Evolutionary conservation across 352 stramenopile genomes (phyloP).

Genomic region (Phytophthora fragariaefolia): DNA sequence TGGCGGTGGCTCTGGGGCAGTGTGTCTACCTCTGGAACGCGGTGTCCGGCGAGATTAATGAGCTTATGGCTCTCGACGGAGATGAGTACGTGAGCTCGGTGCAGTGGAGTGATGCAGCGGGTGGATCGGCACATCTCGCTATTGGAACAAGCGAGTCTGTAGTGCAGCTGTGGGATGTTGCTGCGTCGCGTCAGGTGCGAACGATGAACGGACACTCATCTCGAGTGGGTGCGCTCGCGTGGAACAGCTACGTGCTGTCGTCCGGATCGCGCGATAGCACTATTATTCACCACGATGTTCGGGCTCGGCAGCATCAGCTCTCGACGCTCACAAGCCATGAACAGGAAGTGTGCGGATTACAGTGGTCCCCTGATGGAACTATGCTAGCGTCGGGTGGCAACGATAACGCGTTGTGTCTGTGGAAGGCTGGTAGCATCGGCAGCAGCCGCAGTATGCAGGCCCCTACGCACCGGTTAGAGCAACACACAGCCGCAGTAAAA

Average conservation of each 20-base stretch:
- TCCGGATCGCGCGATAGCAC: slow-evolving; percentile 95
- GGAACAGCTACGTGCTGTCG: slow-evolving; percentile 95
- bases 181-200: slow-evolving; percentile 92
- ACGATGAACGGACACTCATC: slow-evolving; percentile 93
- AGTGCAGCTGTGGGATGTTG: slow-evolving; percentile 98
- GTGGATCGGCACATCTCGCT: slow-evolving; percentile 85
- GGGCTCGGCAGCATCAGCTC: slow-evolving; percentile 83
- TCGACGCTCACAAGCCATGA: slow-evolving; percentile 93
- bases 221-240: slow-evolving; percentile 95
- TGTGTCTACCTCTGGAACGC: slow-evolving; percentile 99
- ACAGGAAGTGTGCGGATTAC: slow-evolving; percentile 98
- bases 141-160: slow-evolving; percentile 95
- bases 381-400: slow-evolving; percentile 97
- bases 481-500: slow-evolving; percentile 98
- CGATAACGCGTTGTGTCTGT: slow-evolving; percentile 97
- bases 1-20: slow-evolving; percentile 97
- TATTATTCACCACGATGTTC: slow-evolving; percentile 91
- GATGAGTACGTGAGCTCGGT: slow-evolving; percentile 98
- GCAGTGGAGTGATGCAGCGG: slow-evolving; percentile 93
- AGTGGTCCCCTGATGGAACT: slow-evolving; percentile 97
- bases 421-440: slow-evolving; percentile 93
- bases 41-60: slow-evolving; percentile 94
- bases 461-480: slow-evolving; percentile 88
- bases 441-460: slow-evolving; percentile 56
- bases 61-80: slow-evolving; percentile 91